Evolutionary conservation across 106 monocot genomes (phyloP).

Genomic region (Amphibolis antarctica): DNA sequence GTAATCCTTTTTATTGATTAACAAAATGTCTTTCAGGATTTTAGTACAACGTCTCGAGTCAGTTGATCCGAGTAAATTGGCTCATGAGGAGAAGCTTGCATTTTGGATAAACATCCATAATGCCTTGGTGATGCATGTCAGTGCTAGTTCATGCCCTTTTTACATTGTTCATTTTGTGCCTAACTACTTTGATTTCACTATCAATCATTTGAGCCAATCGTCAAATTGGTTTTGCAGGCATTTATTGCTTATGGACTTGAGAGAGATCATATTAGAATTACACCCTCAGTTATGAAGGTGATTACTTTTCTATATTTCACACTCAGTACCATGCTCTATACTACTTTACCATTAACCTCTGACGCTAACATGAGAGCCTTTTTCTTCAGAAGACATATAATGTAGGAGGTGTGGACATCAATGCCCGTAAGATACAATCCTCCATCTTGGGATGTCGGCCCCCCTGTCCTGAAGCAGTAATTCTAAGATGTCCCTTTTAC

Average conservation of each 20-base stretch:
- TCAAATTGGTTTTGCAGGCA: slow-evolving; percentile 31
- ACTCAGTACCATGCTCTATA: too few relatives aligned
- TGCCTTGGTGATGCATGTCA: slow-evolving; percentile 74
- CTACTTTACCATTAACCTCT: too few relatives aligned
- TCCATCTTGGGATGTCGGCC: slow-evolving; percentile 56
- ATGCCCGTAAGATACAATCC: slow-evolving; percentile 53
- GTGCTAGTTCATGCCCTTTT: background rate
- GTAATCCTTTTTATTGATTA: background rate
- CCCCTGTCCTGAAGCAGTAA: slow-evolving; percentile 8
- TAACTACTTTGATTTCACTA: too few relatives aligned
- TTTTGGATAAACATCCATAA: slow-evolving; percentile 97
- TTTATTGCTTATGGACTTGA: slow-evolving; percentile 68
- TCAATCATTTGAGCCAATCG: too few relatives aligned
- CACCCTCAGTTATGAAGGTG: slow-evolving; percentile 52
- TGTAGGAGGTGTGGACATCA: slow-evolving; percentile 55
- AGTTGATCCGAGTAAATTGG: slow-evolving; percentile 57
- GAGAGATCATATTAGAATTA: slow-evolving; percentile 44
- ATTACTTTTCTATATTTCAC: background rate
- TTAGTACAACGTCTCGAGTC: slow-evolving; percentile 43
- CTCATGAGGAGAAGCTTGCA: slow-evolving; percentile 48
- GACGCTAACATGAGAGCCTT: background rate
- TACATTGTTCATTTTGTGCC: background rate
- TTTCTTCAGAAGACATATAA: slow-evolving; percentile 59
- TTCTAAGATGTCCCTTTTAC: background rate
- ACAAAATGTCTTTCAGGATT: slow-evolving; percentile 19